Percentiles rank a stretch among this genome's conserved stretches.
Evolutionary conservation across 768 basidiomycete species (phyloP).

Genomic region (Dioszegia aurantiaca): DNA sequence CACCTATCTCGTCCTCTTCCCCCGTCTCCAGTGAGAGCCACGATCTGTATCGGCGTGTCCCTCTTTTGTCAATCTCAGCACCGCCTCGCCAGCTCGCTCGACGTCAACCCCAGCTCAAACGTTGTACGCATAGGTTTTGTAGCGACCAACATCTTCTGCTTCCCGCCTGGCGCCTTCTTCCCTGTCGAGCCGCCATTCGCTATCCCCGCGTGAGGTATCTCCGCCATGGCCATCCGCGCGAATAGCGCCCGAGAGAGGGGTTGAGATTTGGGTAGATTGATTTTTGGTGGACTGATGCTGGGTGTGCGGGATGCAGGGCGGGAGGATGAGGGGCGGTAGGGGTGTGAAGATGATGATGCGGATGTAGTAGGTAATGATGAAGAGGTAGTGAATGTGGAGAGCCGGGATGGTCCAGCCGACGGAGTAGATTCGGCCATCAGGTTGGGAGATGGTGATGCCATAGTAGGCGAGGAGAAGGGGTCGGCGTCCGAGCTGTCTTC

Average conservation of each 20-base stretch:
- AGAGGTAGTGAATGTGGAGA: slow-evolving; percentile 2
- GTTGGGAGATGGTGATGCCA: background rate
- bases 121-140: slow-evolving; percentile 42
- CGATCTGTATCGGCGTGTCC: no score
- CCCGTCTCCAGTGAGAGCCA: no score
- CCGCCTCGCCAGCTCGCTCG: slow-evolving; percentile 43
- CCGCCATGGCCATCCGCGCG: slow-evolving; percentile 19
- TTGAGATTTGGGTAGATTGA: slow-evolving; percentile 38
- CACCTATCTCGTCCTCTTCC: no score
- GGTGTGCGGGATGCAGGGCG: slow-evolving; percentile 1
- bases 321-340: slow-evolving; percentile 3
- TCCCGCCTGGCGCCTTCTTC: slow-evolving; percentile 24
- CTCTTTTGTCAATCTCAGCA: no score
- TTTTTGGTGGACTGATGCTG: background rate
- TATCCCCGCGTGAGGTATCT: slow-evolving; percentile 28
- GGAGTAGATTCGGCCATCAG: background rate
- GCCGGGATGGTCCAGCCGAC: background rate
- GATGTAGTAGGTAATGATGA: background rate
- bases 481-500: background rate
- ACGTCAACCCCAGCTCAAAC: slow-evolving; percentile 40
- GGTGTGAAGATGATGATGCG: background rate
- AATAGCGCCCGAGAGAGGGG: slow-evolving; percentile 38
- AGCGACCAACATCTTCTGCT: slow-evolving; percentile 40
- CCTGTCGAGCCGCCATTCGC: background rate
- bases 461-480: background rate